Conservation (phyloP, 139 green algal species). For the Bryopsis sp. region DNA sequence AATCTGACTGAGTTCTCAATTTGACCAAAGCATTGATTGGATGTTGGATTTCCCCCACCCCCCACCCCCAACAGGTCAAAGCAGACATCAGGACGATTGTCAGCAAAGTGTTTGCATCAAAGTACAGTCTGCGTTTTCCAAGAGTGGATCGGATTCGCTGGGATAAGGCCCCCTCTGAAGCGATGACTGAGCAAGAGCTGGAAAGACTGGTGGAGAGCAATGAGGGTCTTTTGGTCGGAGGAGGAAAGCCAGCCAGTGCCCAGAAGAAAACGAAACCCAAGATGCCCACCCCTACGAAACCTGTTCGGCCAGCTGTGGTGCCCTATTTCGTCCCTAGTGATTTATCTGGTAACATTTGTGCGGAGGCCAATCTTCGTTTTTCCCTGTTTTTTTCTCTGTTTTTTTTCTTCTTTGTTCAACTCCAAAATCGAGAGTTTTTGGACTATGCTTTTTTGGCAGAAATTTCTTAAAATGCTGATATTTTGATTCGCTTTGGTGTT, state of each 20-base stretch:
- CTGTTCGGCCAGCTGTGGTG: background rate
- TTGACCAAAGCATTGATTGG: background rate
- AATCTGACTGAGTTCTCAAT: too few species aligned
- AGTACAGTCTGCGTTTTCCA: conserved; percentile 59
- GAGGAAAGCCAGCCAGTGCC: background rate
- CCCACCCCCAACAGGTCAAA: too few species aligned
- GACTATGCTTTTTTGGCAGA: too few species aligned
- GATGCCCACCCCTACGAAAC: background rate
- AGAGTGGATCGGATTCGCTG: conserved; percentile 34
- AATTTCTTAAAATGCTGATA: too few species aligned
- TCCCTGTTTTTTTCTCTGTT: too few species aligned
- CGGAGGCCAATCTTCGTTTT: too few species aligned
- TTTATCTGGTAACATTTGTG: too few species aligned
- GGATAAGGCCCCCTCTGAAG: conserved; percentile 37
- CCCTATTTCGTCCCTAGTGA: too few species aligned
- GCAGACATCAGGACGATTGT: conserved; percentile 56
- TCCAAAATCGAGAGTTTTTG: too few species aligned
- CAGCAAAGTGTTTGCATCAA: conserved; percentile 34
- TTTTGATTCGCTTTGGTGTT: too few species aligned
- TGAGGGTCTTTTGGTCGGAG: background rate
- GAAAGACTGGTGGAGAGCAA: background rate
- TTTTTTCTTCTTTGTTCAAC: too few species aligned
- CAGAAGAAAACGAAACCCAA: background rate
- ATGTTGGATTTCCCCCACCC: background rate
- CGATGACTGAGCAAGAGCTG: conserved; percentile 30